Percentiles rank a stretch among this genome's conserved stretches.
These are phyloP conservation scores for Rubia yunnanensis DNA, from an alignment of 257 asterid species.

Conservation along the genomic window DNA sequence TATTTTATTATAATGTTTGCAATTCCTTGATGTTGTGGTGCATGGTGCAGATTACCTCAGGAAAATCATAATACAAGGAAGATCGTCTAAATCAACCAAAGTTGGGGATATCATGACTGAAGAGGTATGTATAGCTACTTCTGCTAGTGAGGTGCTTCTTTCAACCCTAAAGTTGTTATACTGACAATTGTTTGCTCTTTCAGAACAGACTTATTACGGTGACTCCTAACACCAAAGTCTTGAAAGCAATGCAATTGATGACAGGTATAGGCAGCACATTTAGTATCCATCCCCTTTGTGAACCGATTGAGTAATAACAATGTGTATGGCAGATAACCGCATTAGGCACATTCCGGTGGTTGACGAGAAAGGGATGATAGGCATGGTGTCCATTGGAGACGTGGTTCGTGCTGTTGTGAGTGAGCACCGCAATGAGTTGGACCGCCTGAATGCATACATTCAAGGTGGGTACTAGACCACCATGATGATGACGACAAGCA, in stretches of 20 bases:
- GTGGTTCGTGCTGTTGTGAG: conserved; percentile 93
- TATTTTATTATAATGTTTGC: background rate
- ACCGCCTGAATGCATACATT: conserved; percentile 72
- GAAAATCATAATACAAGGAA: conserved; percentile 91
- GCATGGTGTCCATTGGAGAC: conserved; percentile 94
- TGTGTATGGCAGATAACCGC: conserved; percentile 54
- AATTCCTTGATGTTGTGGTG: background rate
- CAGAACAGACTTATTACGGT: conserved; percentile 93
- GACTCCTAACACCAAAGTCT: conserved; percentile 71
- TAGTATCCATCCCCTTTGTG: background rate
- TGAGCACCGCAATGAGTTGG: conserved; percentile 75
- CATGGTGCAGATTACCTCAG: conserved; percentile 68
- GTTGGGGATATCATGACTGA: conserved; percentile 99
- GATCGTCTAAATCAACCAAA: conserved; percentile 90
- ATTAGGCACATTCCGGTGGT: conserved; percentile 98
- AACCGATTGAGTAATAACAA: background rate
- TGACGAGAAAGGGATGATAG: conserved; percentile 56
- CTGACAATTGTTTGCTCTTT: conserved; percentile 1
- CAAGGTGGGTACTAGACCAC: conserved; percentile 79
- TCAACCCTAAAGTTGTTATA: background rate
- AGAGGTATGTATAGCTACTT: conserved; percentile 45
- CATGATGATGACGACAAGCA: conserved; percentile 27
- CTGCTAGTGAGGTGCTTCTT: background rate
- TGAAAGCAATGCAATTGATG: conserved; percentile 96
- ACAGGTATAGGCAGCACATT: conserved; percentile 40